Evolutionary conservation across 306 rosid genomes (phyloP).

Genomic region (Rosa chinensis): DNA sequence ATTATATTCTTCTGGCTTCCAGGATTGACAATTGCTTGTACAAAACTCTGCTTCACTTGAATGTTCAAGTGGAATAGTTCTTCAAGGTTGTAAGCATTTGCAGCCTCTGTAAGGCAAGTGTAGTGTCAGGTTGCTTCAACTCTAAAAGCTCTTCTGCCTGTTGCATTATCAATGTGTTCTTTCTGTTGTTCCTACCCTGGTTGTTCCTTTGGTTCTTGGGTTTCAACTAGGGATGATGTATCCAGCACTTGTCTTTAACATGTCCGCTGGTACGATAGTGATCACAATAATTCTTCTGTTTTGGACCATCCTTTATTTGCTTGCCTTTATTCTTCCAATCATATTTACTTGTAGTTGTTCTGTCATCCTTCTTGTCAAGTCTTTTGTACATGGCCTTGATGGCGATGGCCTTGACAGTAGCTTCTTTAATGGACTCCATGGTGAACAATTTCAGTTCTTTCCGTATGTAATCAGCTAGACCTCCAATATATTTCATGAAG

Average conservation of each 20-base stretch:
- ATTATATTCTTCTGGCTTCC: background rate
- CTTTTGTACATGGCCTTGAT: background rate
- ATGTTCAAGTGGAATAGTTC: no score
- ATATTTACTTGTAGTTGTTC: background rate
- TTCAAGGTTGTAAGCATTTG: background rate
- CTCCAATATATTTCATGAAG: background rate
- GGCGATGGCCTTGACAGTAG: background rate
- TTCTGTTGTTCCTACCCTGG: background rate
- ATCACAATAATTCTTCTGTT: background rate
- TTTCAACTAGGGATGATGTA: conserved; percentile 2
- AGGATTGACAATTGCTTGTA: background rate
- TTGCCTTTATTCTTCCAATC: background rate
- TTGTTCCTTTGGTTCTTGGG: background rate
- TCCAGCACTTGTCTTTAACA: background rate
- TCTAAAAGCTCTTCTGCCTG: background rate
- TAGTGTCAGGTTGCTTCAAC: conserved; percentile 1
- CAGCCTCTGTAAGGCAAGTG: background rate
- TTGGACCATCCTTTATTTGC: background rate
- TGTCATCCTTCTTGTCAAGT: background rate
- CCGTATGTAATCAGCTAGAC: background rate
- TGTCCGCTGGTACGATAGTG: background rate
- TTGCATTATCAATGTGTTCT: background rate
- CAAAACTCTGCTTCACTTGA: background rate
- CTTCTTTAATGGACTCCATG: background rate
- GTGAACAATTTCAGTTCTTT: conserved; percentile 1